Conservation (phyloP, 148 eudicot genomes). For the Chenopodium quinoa region DNA sequence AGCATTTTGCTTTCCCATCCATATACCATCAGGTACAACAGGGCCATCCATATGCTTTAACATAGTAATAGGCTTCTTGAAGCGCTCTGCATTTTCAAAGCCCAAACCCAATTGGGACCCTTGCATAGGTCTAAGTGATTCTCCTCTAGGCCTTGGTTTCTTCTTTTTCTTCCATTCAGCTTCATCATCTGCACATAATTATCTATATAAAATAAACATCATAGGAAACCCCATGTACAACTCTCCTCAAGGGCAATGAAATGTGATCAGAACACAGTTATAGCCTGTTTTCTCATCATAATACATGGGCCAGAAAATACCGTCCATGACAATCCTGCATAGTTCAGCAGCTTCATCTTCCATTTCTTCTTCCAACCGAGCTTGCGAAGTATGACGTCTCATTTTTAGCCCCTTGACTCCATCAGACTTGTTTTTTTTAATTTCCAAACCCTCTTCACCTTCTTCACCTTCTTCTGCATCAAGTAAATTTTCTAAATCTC, state of each 20-base stretch:
- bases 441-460: slow-evolving; percentile 61
- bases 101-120: slow-evolving; percentile 30
- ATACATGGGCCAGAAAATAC: slow-evolving; percentile 34
- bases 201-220: not conserved
- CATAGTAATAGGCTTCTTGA: slow-evolving; percentile 42
- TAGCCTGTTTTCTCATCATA: not conserved
- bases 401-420: slow-evolving; percentile 91
- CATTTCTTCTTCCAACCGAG: slow-evolving; percentile 73
- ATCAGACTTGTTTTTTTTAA: slow-evolving; percentile 58
- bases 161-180: slow-evolving; percentile 77
- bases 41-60: slow-evolving; percentile 37
- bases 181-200: slow-evolving; percentile 61
- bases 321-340: slow-evolving; percentile 85
- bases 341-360: slow-evolving; percentile 95
- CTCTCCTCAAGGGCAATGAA: not conserved
- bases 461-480: slow-evolving; percentile 96
- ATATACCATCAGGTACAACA: slow-evolving; percentile 39
- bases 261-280: not conserved
- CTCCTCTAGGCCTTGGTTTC: slow-evolving; percentile 46
- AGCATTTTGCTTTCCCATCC: slow-evolving; percentile 33
- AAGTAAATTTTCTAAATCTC: slow-evolving; percentile 92
- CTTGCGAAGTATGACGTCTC: slow-evolving; percentile 79
- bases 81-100: slow-evolving; percentile 40
- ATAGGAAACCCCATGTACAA: not conserved
- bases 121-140: slow-evolving; percentile 33